Percentiles rank a stretch among this genome's conserved stretches.
phyloP scores from a whole-genome alignment of 2,329 filamentous ascomycete genomes.

The Sporothrix protearum region DNA sequence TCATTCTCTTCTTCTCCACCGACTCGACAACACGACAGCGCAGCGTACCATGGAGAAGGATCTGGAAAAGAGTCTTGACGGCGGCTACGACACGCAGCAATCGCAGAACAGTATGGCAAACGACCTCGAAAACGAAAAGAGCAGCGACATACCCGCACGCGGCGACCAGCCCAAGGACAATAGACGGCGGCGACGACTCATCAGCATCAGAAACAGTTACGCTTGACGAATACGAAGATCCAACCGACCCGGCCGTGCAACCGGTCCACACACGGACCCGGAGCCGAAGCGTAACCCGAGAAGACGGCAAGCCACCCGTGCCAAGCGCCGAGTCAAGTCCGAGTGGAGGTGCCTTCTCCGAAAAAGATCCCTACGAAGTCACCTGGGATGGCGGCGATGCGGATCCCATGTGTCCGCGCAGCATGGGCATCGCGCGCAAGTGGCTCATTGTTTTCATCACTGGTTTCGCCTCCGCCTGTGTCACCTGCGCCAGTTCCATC shows the following conservation, averaged over 20 bases:
- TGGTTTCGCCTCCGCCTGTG: conserved; percentile 71
- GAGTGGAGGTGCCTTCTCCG: neutral
- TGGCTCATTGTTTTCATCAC: conserved; percentile 77
- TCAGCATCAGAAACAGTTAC: conserved; percentile 8
- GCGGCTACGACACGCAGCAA: conserved; percentile 4
- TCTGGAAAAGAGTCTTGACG: neutral
- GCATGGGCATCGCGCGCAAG: conserved; percentile 61
- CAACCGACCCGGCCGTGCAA: neutral
- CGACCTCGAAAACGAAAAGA: neutral
- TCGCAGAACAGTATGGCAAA: neutral
- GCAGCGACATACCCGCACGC: neutral
- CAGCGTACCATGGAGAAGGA: conserved; percentile 6
- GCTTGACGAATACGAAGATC: conserved; percentile 14
- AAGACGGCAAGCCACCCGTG: conserved; percentile 3
- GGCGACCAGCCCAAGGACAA: neutral
- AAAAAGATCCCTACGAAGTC: conserved; percentile 61
- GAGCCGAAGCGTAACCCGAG: conserved; percentile 12
- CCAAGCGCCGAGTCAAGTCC: neutral
- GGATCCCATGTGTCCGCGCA: conserved; percentile 72
- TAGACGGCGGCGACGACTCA: neutral
- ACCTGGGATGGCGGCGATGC: conserved; percentile 66
- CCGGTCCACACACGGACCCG: conserved; percentile 2
- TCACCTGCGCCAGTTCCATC: conserved; percentile 73
- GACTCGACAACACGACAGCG: neutral
- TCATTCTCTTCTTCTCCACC: neutral